Evolutionary conservation across 495 filamentous ascomycete genomes (phyloP).

Genomic region (Hypomontagnella monticulosa): DNA sequence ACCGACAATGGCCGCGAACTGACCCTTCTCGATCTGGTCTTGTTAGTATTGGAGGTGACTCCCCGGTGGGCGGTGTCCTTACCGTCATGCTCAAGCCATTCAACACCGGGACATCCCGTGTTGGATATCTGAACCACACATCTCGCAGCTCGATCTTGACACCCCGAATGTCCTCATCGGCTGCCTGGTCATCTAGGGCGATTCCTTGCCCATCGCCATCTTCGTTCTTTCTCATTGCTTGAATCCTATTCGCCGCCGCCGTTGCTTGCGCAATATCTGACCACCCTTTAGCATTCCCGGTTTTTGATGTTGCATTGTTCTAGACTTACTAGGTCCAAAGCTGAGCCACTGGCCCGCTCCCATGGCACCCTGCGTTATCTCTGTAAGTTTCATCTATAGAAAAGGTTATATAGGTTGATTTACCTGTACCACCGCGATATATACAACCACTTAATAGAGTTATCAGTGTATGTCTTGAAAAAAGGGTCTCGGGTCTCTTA

Average conservation of each 20-base stretch:
- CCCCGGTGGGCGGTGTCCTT: constrained; percentile 26
- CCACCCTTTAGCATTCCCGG: neutral
- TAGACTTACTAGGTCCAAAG: constrained; percentile 57
- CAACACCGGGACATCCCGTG: constrained; percentile 61
- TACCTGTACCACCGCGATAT: constrained; percentile 58
- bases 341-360: constrained; percentile 59
- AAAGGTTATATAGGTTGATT: constrained; percentile 15
- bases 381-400: constrained; percentile 18
- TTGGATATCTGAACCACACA: constrained; percentile 69
- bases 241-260: constrained; percentile 64
- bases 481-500: constrained; percentile 31
- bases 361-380: constrained; percentile 47
- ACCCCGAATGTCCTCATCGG: constrained; percentile 56
- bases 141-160: constrained; percentile 65
- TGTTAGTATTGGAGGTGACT: constrained; percentile 17
- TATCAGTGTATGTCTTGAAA: constrained; percentile 18
- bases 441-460: constrained; percentile 53
- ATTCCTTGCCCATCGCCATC: constrained; percentile 40
- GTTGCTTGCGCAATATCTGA: constrained; percentile 66
- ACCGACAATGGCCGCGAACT: constrained; percentile 74
- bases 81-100: constrained; percentile 60
- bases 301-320: neutral
- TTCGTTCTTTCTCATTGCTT: constrained; percentile 53
- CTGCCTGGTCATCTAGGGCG: constrained; percentile 41
- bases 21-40: constrained; percentile 66